These are phyloP conservation scores for Starmerella apis DNA, from an alignment of 805 yeast species.

Conservation along the genomic window DNA sequence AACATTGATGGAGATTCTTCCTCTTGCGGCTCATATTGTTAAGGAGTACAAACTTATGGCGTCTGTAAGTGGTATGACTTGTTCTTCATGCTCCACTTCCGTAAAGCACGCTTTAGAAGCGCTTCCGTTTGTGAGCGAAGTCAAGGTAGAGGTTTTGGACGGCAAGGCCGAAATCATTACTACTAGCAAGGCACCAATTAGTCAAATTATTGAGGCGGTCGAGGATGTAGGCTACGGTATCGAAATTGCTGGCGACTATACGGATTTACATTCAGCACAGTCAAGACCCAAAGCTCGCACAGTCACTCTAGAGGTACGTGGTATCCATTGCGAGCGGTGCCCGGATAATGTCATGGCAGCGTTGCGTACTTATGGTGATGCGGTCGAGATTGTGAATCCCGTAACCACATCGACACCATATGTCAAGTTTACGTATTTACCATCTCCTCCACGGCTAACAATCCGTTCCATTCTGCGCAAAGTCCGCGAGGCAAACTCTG, in stretches of 20 bases:
- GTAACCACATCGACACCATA: slow-evolving; percentile 47
- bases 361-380: slow-evolving; percentile 45
- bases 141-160: slow-evolving; percentile 47
- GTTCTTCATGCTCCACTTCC: slow-evolving; percentile 58
- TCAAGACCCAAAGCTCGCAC: slow-evolving; percentile 44
- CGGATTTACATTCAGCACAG: slow-evolving; percentile 37
- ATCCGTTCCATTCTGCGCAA: slow-evolving; percentile 46
- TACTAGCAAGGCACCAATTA: slow-evolving; percentile 32
- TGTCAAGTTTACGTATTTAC: slow-evolving; percentile 55
- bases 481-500: slow-evolving; percentile 38
- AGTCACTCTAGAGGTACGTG: slow-evolving; percentile 46
- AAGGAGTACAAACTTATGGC: slow-evolving; percentile 43
- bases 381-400: slow-evolving; percentile 46
- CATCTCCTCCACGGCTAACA: slow-evolving; percentile 42
- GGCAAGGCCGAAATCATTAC: slow-evolving; percentile 55
- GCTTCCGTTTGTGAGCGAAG: slow-evolving; percentile 44
- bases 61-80: slow-evolving; percentile 61
- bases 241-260: slow-evolving; percentile 37
- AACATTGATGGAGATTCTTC: slow-evolving; percentile 48
- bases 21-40: slow-evolving; percentile 36
- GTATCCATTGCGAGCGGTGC: slow-evolving; percentile 65
- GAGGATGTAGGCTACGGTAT: slow-evolving; percentile 63
- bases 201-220: slow-evolving; percentile 40
- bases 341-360: slow-evolving; percentile 46
- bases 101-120: slow-evolving; percentile 37